Evolutionary conservation across 208 protist species (phyloP).

Genomic region (Acanthamoeba castellanii): DNA sequence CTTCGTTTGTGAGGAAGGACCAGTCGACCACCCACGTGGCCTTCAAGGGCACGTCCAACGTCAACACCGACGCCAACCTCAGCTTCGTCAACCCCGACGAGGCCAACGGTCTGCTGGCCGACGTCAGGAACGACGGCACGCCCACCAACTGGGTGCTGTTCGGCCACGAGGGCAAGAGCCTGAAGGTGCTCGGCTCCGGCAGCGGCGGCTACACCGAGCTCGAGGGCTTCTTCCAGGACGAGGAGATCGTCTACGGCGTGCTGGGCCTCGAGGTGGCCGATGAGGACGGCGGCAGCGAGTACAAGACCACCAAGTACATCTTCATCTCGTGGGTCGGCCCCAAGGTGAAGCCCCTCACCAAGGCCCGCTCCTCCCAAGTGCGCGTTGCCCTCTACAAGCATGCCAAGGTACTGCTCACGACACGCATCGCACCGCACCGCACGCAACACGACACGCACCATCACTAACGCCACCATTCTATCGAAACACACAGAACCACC

Average conservation of each 20-base stretch:
- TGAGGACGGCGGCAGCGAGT: constrained; percentile 38
- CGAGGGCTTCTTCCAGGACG: not conserved
- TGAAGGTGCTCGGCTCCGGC: constrained; percentile 27
- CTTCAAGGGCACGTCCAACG: constrained; percentile 56
- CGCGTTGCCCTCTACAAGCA: constrained; percentile 76
- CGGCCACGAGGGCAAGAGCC: constrained; percentile 58
- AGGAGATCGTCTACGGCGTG: constrained; percentile 49
- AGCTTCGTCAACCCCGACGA: constrained; percentile 42
- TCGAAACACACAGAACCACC: no score
- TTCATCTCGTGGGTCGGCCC: constrained; percentile 73
- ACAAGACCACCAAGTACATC: constrained; percentile 70
- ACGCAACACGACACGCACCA: not conserved
- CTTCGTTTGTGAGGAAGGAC: constrained; percentile 39
- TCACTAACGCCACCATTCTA: constrained; percentile 13
- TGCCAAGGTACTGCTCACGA: constrained; percentile 7
- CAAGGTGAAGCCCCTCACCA: constrained; percentile 70
- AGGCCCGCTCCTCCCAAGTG: constrained; percentile 60
- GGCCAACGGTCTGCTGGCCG: not conserved
- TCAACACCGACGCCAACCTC: constrained; percentile 3
- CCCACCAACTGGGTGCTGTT: constrained; percentile 72
- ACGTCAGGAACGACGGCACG: constrained; percentile 22
- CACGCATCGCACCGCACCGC: not conserved
- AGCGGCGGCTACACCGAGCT: not conserved
- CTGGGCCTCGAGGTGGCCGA: constrained; percentile 9
- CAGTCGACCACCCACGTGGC: constrained; percentile 33